A percentile compares a stretch with the other conserved stretches of the same genome.
Conservation (phyloP, 306 rosid species). For the Arachis stenosperma region DNA sequence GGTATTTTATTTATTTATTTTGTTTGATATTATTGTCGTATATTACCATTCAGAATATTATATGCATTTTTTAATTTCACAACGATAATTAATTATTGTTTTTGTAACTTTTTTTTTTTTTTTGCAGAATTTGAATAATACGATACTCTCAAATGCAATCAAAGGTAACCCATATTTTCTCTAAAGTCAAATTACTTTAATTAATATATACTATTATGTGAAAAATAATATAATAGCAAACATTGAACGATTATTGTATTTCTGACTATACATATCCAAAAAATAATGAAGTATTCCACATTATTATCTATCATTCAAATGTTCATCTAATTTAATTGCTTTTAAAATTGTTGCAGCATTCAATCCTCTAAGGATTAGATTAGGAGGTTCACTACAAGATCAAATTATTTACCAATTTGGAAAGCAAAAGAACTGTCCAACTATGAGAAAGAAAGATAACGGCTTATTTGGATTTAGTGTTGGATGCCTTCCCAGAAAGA, state of each 20-base stretch:
- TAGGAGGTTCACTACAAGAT: slow-evolving; percentile 78
- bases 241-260: not conserved
- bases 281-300: not conserved
- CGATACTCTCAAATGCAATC: slow-evolving; percentile 53
- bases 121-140: slow-evolving; percentile 62
- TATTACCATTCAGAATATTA: not conserved
- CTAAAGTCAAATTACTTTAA: not conserved
- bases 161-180: slow-evolving; percentile 46
- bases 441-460: slow-evolving; percentile 12
- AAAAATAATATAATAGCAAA: too few species aligned
- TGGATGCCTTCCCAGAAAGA: slow-evolving; percentile 51
- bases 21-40: not conserved
- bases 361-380: slow-evolving; percentile 57
- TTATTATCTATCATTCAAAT: not conserved
- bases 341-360: slow-evolving; percentile 45
- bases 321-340: not conserved
- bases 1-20: slow-evolving; percentile 41
- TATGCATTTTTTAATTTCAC: not conserved
- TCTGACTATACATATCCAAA: too few species aligned
- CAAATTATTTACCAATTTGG: slow-evolving; percentile 60
- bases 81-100: not conserved
- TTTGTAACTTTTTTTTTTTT: not conserved
- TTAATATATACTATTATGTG: too few species aligned
- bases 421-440: slow-evolving; percentile 26
- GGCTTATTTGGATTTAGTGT: slow-evolving; percentile 60